Evolutionary conservation across 106 monocot genomes (phyloP), one percentile per base, ranked within the genome.

Genomic region (Apostasia ramifera): DNA sequence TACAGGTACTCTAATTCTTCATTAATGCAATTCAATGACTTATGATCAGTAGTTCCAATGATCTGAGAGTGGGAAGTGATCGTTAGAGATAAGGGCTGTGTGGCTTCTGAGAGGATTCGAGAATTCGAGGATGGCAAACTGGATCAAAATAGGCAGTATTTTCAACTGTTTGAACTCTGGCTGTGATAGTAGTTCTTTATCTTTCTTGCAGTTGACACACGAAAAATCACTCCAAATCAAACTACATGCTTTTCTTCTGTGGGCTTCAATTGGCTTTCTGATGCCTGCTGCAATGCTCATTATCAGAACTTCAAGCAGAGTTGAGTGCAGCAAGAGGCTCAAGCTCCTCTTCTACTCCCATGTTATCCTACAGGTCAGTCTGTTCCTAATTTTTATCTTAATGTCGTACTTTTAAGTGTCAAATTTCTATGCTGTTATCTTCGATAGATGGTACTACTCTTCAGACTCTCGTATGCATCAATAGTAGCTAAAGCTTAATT

Each of bases 261-360:
- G 92, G 92, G 80, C 82, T 45, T 92, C 92, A 1, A 44, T 86
- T 57, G 92, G 88, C 8, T 83, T 85, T 63, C 79, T 92, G 53
- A 83, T 92, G 88, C 92, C 88, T 41, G 63, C 86, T 48, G 92
- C 88, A 10, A 70, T 92, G 47, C 67, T 92, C 1, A 6, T 86
- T 10, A 88, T 82, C 8, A 85, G 88, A 63, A 72, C 83, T 55
- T 78, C 91, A 2, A 73, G 51, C 62, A 70, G 51, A 56, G 84
- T 80, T 8, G 42, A 61, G 43, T 78, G 78, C 48, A 47, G 67
- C 37, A 79, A 61, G 62, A 79, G 52, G 43, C 72, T 74, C 15
- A 85, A 73, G 68, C n/a, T 77, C 49, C 70, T 92, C 38, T 92
- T 83, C 81, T 85, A 83, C 60, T 78, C 74, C 56, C 91, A 92